Evolutionary conservation across 164 flowering plant genomes (phyloP).

Genomic region (Brasenia schreberi): DNA sequence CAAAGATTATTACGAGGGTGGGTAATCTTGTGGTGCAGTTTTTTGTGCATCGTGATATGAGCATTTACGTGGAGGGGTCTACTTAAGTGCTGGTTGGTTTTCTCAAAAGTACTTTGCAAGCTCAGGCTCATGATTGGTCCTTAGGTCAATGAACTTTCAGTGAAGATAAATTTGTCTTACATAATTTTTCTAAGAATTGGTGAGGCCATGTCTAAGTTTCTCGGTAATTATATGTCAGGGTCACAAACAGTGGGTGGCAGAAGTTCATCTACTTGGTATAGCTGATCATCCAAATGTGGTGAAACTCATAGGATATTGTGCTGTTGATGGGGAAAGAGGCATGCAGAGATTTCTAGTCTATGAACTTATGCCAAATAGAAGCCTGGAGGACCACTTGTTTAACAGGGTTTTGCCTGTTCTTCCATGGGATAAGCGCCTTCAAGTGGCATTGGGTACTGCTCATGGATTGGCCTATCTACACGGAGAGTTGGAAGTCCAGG

Average conservation of each 20-base stretch:
- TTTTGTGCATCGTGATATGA: too few relatives aligned
- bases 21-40: too few relatives aligned
- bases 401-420: slow-evolving; percentile 22
- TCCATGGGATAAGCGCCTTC: slow-evolving; percentile 33
- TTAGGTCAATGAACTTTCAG: too few relatives aligned
- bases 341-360: slow-evolving; percentile 41
- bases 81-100: too few relatives aligned
- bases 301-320: slow-evolving; percentile 46
- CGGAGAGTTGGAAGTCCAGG: slow-evolving; percentile 41
- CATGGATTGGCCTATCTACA: slow-evolving; percentile 44
- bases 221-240: slow-evolving; percentile 16
- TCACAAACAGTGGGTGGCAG: slow-evolving; percentile 47
- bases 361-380: slow-evolving; percentile 37
- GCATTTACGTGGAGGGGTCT: too few relatives aligned
- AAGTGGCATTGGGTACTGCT: slow-evolving; percentile 35
- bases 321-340: slow-evolving; percentile 41
- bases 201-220: too few relatives aligned
- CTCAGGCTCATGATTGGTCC: too few relatives aligned
- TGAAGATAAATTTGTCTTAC: too few relatives aligned
- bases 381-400: slow-evolving; percentile 43
- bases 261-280: slow-evolving; percentile 46
- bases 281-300: slow-evolving; percentile 51
- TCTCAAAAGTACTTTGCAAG: too few relatives aligned
- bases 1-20: too few relatives aligned
- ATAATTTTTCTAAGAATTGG: too few relatives aligned